phyloP scores from a whole-genome alignment of 1,284 basidiomycete genomes.

The Ustilago curta region DNA sequence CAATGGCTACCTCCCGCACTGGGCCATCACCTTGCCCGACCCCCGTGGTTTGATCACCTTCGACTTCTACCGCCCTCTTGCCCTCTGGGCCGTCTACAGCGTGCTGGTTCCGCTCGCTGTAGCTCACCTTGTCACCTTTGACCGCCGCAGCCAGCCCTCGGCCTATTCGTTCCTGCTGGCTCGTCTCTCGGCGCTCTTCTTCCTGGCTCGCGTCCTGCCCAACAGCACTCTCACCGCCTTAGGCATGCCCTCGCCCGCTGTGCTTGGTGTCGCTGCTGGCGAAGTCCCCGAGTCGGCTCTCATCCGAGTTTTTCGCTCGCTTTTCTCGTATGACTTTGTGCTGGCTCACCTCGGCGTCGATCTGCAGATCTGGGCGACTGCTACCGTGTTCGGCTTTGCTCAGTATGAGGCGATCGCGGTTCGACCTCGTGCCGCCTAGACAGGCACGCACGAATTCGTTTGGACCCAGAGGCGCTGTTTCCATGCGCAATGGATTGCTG shows the following conservation, averaged over 20 bases:
- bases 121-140: constrained; percentile 60
- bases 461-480: background rate
- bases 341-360: constrained; percentile 43
- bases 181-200: constrained; percentile 56
- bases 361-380: constrained; percentile 55
- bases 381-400: constrained; percentile 50
- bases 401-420: constrained; percentile 53
- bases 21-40: constrained; percentile 54
- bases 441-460: background rate
- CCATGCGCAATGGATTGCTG: background rate
- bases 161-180: constrained; percentile 54
- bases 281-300: constrained; percentile 45
- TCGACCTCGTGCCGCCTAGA: constrained; percentile 45
- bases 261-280: constrained; percentile 56
- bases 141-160: constrained; percentile 53
- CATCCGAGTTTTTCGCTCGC: constrained; percentile 28
- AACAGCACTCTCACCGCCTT: constrained; percentile 41
- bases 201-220: constrained; percentile 43
- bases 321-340: constrained; percentile 52
- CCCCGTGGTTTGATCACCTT: constrained; percentile 41
- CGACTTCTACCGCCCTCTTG: constrained; percentile 54
- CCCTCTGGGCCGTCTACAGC: constrained; percentile 58
- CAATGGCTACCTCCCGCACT: constrained; percentile 52
- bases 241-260: constrained; percentile 33
- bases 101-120: constrained; percentile 53